A percentile compares a stretch with the other conserved stretches of the same genome.
Evolutionary conservation across 2,329 filamentous ascomycete genomes (phyloP).

Genomic region (Aspergillus flavus): DNA sequence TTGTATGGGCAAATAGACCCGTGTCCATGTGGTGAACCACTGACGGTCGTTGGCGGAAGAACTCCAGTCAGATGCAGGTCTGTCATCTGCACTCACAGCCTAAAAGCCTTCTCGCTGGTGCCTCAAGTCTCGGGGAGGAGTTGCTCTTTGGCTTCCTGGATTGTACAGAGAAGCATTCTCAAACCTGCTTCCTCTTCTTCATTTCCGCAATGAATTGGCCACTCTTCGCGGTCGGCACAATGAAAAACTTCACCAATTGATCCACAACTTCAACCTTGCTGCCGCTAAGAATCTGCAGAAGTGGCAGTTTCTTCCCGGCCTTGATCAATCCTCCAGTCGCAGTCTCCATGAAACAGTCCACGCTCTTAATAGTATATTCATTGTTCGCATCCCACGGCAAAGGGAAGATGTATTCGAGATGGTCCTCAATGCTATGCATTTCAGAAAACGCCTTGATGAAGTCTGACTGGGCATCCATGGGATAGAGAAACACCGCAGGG

Average conservation of each 20-base stretch:
- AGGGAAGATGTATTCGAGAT: constrained; percentile 83
- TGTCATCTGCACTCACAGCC: not conserved
- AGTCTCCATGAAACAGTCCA: constrained; percentile 92
- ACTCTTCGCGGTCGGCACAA: constrained; percentile 73
- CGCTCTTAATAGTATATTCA: constrained; percentile 66
- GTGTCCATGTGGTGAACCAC: not conserved
- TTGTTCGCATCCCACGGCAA: constrained; percentile 77
- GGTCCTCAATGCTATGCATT: constrained; percentile 71
- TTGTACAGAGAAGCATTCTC: constrained; percentile 12
- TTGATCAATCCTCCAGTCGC: constrained; percentile 77
- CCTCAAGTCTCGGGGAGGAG: not conserved
- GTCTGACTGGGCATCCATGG: constrained; percentile 77
- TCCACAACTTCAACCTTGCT: constrained; percentile 88
- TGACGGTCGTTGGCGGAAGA: not conserved
- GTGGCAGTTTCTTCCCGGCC: constrained; percentile 78
- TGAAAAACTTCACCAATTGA: constrained; percentile 77
- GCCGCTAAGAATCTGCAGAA: constrained; percentile 73
- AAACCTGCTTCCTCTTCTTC: constrained; percentile 67
- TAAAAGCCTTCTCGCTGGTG: not conserved
- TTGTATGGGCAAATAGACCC: not conserved
- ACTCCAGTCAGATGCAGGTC: not conserved
- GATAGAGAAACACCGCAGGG: constrained; percentile 83
- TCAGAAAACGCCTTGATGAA: constrained; percentile 89
- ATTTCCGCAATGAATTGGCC: constrained; percentile 80
- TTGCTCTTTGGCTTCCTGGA: not conserved